Base-by-base conservation (phyloP, 306 rosid species). In the Luffa aegyptiaca region DNA sequence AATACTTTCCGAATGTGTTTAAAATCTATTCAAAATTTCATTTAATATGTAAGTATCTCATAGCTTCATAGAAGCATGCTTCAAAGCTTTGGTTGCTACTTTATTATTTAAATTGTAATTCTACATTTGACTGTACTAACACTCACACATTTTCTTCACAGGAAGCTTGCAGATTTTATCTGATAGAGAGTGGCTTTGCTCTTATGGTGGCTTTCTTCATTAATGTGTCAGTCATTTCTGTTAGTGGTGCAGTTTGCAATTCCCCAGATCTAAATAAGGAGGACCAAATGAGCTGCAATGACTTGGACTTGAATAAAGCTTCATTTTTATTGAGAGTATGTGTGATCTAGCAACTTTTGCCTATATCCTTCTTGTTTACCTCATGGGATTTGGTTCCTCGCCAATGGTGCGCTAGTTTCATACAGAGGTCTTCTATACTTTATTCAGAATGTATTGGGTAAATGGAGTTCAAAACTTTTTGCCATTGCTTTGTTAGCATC, bases 151-250 rank as follows among this genome's bases (percentile, higher is more conserved):
- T 35, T 84, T 56, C 77, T 75, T 82, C 42, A 36, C 90, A 95
- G 99, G 97, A 95, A 87, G 97, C 99, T 65, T 95, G 97, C 88
- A 88, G 94, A 80, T 95, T 93, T 87, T 95, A 93, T 83, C 75
- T 86, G 93, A 80, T 95, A 64, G 99, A 93, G 84, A 95, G 97
- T 79, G 99, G 88, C 71, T 90, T 95, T 85, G 99, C 99, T 78
- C 99, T 95, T 57, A 76, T 33, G 88, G 87, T 95, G 75, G 97
- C 99, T 78, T 95, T 95, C 84, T 88, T 90, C 79, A 95, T 95
- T 80, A 95, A 93, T 82, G 77, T 95, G 52, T 91, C 91, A 10
- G 88, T 95, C 81, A 95, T 93, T 79, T 95, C 99, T 21, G 97
- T 95, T 75, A 95, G 97, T 42, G 99, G 99, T 10, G 84, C 97